These are phyloP conservation scores for Begonia fuchsioides DNA, from an alignment of 306 rosid species.

Conservation along the genomic window DNA sequence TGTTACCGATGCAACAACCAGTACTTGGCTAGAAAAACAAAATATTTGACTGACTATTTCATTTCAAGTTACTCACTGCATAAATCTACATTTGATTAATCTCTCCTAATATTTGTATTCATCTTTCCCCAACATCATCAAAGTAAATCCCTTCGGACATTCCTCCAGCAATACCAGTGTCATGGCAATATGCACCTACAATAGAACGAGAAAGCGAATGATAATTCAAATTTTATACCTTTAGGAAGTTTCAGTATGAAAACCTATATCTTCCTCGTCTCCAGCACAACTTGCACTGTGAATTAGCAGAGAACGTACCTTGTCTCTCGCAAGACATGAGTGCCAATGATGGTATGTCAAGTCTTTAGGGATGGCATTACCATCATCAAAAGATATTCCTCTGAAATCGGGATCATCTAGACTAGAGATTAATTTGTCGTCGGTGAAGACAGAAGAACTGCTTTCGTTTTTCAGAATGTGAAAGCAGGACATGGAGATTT, in stretches of 20 bases:
- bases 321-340: conserved; percentile 18
- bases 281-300: conserved; percentile 9
- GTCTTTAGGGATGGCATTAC: conserved; percentile 15
- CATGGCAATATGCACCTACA: too few species aligned
- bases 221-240: too few species aligned
- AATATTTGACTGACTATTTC: too few species aligned
- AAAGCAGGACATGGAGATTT: conserved; percentile 15
- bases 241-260: neutral
- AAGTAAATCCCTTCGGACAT: too few species aligned
- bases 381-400: conserved; percentile 20
- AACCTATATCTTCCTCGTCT: neutral
- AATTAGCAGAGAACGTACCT: conserved; percentile 19
- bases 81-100: too few species aligned
- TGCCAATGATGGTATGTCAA: conserved; percentile 22
- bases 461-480: conserved; percentile 20
- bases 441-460: conserved; percentile 10
- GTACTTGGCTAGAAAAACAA: too few species aligned
- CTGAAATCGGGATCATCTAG: conserved; percentile 12
- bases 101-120: too few species aligned
- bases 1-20: too few species aligned
- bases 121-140: too few species aligned
- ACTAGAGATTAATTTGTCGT: conserved; percentile 14
- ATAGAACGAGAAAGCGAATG: too few species aligned
- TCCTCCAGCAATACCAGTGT: too few species aligned
- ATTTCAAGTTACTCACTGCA: too few species aligned